Base-by-base conservation (phyloP, 2,329 filamentous ascomycete species). In the Amylocarpus encephaloides region DNA sequence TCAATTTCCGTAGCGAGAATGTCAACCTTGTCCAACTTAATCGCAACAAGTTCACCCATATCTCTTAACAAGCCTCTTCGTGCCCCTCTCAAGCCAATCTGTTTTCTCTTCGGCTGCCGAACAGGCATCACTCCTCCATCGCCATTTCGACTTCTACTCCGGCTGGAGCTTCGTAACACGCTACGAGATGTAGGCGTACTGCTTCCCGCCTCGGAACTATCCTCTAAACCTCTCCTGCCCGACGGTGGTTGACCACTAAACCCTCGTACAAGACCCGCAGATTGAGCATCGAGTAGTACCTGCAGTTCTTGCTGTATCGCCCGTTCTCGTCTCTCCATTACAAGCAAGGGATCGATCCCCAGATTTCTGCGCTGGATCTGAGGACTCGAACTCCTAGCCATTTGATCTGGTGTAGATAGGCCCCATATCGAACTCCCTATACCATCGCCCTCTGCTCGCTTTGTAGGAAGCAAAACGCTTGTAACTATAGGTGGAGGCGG, bases 11-110 rank as follows among this genome's bases (percentile, higher is more conserved):
- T 68, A 2, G 77, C 73, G 1, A 89, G 68, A 19, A 81, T 71
- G 0, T 74, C 71, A n/a, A 82, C 72, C 67, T 90, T 85, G 50
- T 89, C 84, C 3, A 72, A 71, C 63, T 88, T 88, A 22, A 91
- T 69, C 7, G 76, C 74, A 0, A 79, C 79, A 5, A 91, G 69
- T 47, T 82, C 78, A 2, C 74, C 70, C 65, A 91, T 85, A 43
- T 79, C 76, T 44, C 73, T 75, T 13, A 78, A 74, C 6, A 92
- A 75, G 0, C 82, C 83, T 26, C 75, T 73, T n/a, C 87, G 75
- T 1, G 85, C 83, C 15, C 76, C 75, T 26, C 74, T 73, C 12
- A 90, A 71, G 0, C 82, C 77, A 7, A 79, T 64, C 33, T 74
- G 78, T 49, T 57, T 74, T 39, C 68, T 67, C 29, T 70, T 71